Base-by-base conservation (phyloP, 2,329 filamentous ascomycete genomes). In the Colletotrichum horii region DNA sequence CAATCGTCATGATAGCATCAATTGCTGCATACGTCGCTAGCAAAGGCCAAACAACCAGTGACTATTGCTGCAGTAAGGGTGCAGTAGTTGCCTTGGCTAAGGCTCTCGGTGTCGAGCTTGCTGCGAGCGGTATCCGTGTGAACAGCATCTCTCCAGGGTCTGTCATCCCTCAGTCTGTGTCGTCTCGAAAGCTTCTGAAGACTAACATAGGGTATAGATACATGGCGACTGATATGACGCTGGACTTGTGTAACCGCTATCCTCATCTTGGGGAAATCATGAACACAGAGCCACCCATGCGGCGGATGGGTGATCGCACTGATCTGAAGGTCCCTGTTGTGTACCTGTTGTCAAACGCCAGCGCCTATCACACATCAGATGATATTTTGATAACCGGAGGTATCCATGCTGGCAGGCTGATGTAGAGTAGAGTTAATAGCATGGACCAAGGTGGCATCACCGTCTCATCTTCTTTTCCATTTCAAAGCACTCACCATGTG, bases 61-160 rank as follows among this genome's bases (percentile, higher is more conserved):
- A 82, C 22, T 89, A 89, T 78, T 86, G 85, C 69, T 85, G 87
- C 4, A 85, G 83, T 56, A 90, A 89, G 77, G 86, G 85, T 12
- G 88, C 87, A 0, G 86, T 88, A 8, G 81, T 85, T 12, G 81
- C 84, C 56, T 81, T 90, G 60, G 89, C 87, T 9, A 86, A 85
- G 43, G 77, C 77, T 16, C 78, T 85, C 3, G 83, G 81, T 4
- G 81, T 82, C 6, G 84, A 85, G 77, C 65, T 67, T 32, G 65
- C 65, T 16, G 65, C 38, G 16, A 24, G 6, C 24, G 48, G 48
- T 3, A 82, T 83, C 32, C 78, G 81, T 3, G 81, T 82, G 12
- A 85, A 85, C 67, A 79, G 79, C 19, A 83, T 84, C 9, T 84
- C 83, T 30, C 83, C 83, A 22, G 83, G 83, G 77, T 84, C 79